A percentile compares a stretch with the other conserved stretches of the same genome.
These are phyloP conservation scores for Agrocybe chaxingu DNA, from an alignment of 768 basidiomycete genomes.

Conservation along the genomic window DNA sequence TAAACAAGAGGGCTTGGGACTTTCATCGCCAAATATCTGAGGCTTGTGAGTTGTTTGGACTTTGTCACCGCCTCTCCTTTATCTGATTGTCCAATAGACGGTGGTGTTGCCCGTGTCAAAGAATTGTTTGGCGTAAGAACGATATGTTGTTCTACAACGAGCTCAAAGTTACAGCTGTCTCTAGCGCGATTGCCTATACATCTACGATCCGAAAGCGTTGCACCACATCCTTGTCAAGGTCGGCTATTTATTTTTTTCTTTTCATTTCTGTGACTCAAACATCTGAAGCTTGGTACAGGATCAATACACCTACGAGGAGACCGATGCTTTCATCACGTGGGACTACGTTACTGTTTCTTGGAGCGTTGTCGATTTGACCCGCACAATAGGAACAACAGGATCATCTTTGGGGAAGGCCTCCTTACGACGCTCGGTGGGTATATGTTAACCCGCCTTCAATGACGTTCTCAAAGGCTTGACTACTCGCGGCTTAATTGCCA, in stretches of 20 bases:
- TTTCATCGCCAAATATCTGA: no score
- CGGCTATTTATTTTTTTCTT: background rate
- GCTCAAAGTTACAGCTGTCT: background rate
- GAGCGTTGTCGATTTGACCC: background rate
- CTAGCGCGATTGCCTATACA: conserved; percentile 31
- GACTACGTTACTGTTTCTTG: background rate
- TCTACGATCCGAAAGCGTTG: conserved; percentile 43
- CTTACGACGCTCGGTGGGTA: conserved; percentile 19
- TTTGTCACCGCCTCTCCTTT: no score
- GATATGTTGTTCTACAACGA: background rate
- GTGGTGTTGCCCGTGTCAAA: conserved; percentile 26
- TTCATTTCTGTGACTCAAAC: background rate
- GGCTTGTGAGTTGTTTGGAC: no score
- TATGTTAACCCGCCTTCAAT: background rate
- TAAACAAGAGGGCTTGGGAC: no score
- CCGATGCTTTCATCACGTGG: conserved; percentile 23
- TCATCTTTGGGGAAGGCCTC: conserved; percentile 23
- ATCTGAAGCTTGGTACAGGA: conserved; percentile 16
- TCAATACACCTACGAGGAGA: conserved; percentile 28
- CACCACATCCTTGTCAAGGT: conserved; percentile 43
- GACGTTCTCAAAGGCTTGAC: no score
- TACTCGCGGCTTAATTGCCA: conserved; percentile 8
- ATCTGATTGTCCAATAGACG: conserved; percentile 16
- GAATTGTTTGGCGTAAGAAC: conserved; percentile 29
- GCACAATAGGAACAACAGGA: conserved; percentile 10